Conservation (phyloP, 345 rosid genomes). For the Geranium brycei region DNA sequence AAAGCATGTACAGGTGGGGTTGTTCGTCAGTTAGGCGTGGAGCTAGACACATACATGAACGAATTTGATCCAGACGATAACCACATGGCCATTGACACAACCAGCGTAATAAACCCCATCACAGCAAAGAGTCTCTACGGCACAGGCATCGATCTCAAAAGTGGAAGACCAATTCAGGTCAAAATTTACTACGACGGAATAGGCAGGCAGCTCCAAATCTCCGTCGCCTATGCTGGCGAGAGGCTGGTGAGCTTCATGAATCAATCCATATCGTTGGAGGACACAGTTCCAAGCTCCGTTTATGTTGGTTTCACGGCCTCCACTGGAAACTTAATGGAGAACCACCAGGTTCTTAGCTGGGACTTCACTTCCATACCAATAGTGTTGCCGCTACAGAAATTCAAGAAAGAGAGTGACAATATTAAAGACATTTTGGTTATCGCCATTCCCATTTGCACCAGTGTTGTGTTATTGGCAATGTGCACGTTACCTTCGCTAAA, state of each 20-base stretch:
- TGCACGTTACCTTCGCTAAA: background rate
- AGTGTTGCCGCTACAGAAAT: background rate
- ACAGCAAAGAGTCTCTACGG: constrained; percentile 13
- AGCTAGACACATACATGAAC: constrained; percentile 30
- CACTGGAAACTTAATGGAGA: constrained; percentile 18
- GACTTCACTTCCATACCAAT: constrained; percentile 11
- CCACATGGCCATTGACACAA: constrained; percentile 23
- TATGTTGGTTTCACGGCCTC: constrained; percentile 29
- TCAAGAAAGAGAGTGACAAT: background rate
- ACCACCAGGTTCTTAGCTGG: constrained; percentile 22
- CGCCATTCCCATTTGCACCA: constrained; percentile 10
- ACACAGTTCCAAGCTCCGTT: constrained; percentile 15
- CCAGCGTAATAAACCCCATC: constrained; percentile 11
- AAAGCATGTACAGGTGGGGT: constrained; percentile 11
- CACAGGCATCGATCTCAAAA: constrained; percentile 25
- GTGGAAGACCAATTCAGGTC: constrained; percentile 21
- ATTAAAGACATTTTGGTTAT: constrained; percentile 5
- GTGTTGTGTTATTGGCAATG: constrained; percentile 1
- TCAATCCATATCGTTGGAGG: constrained; percentile 19
- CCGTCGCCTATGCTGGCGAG: constrained; percentile 21
- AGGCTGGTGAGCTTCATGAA: constrained; percentile 16
- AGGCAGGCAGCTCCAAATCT: constrained; percentile 9
- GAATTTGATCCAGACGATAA: constrained; percentile 28
- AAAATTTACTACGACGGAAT: constrained; percentile 15
- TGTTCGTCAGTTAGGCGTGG: constrained; percentile 22